These are phyloP conservation scores for Didymella segeticola DNA, from an alignment of 2,329 filamentous ascomycete genomes.

Conservation along the genomic window DNA sequence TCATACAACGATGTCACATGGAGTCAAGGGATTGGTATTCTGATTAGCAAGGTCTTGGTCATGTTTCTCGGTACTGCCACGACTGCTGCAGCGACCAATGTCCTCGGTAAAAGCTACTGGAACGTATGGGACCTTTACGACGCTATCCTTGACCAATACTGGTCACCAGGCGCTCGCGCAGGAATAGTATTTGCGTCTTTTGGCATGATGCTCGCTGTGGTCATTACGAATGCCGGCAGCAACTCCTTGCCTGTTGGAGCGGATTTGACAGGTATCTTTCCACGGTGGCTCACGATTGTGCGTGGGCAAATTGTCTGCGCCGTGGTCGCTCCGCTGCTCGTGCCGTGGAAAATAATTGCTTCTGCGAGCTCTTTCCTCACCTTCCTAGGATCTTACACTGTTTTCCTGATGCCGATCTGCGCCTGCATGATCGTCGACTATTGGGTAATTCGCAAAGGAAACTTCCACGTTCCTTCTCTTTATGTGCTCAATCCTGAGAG, in stretches of 20 bases:
- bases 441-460: slow-evolving; percentile 26
- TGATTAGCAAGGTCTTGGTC: slow-evolving; percentile 29
- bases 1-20: slow-evolving; percentile 25
- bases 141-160: slow-evolving; percentile 29
- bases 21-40: slow-evolving; percentile 29
- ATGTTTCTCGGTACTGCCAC: slow-evolving; percentile 32
- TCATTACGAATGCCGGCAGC: slow-evolving; percentile 37
- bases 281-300: slow-evolving; percentile 36
- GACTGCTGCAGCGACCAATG: slow-evolving; percentile 26
- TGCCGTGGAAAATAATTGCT: slow-evolving; percentile 38
- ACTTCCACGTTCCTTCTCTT: slow-evolving; percentile 28
- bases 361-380: slow-evolving; percentile 33
- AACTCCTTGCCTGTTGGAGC: slow-evolving; percentile 37
- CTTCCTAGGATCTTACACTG: slow-evolving; percentile 35
- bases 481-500: slow-evolving; percentile 17
- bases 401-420: slow-evolving; percentile 38
- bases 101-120: slow-evolving; percentile 34
- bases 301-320: slow-evolving; percentile 26
- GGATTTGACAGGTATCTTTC: slow-evolving; percentile 32
- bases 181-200: slow-evolving; percentile 36
- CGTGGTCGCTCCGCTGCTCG: not conserved
- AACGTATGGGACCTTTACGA: slow-evolving; percentile 29
- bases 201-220: slow-evolving; percentile 33
- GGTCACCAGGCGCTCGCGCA: slow-evolving; percentile 29
- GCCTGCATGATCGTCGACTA: slow-evolving; percentile 31